Conservation (phyloP, 768 basidiomycete species). For the Cyclocybe cylindracea region DNA sequence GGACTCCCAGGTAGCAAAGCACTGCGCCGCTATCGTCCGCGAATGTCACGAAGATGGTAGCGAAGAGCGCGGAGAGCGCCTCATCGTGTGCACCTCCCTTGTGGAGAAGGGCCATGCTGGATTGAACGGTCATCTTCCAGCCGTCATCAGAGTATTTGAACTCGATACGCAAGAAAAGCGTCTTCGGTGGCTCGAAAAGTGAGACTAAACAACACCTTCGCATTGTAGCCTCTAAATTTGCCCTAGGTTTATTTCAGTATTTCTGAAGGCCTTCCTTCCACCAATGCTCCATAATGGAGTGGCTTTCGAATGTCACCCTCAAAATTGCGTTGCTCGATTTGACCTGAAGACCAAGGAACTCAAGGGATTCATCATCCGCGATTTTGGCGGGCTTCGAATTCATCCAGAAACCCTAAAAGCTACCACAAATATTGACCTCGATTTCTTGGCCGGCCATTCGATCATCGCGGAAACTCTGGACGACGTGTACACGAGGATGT, state of each 20-base stretch:
- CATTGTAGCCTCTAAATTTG: conserved; percentile 3
- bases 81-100: conserved; percentile 58
- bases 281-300: conserved; percentile 55
- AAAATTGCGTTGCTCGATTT: conserved; percentile 60
- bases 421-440: conserved; percentile 51
- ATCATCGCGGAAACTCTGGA: conserved; percentile 52
- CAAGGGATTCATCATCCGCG: conserved; percentile 56
- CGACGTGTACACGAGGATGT: conserved; percentile 58
- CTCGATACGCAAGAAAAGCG: conserved; percentile 53
- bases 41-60: conserved; percentile 51
- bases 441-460: conserved; percentile 48
- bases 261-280: conserved; percentile 58
- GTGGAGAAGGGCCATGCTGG: conserved; percentile 56
- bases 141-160: conserved; percentile 50
- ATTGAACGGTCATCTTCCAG: conserved; percentile 42
- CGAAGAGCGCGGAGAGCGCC: conserved; percentile 47
- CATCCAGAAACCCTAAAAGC: conserved; percentile 50
- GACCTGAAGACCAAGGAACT: conserved; percentile 47
- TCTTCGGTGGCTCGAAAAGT: conserved; percentile 52
- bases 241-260: conserved; percentile 46
- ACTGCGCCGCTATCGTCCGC: conserved; percentile 53
- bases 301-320: conserved; percentile 60
- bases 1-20: conserved; percentile 52
- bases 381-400: conserved; percentile 58
- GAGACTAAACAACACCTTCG: conserved; percentile 7